phyloP scores from a whole-genome alignment of 2,329 filamentous ascomycete genomes.

The Metarhizium brunneum region DNA sequence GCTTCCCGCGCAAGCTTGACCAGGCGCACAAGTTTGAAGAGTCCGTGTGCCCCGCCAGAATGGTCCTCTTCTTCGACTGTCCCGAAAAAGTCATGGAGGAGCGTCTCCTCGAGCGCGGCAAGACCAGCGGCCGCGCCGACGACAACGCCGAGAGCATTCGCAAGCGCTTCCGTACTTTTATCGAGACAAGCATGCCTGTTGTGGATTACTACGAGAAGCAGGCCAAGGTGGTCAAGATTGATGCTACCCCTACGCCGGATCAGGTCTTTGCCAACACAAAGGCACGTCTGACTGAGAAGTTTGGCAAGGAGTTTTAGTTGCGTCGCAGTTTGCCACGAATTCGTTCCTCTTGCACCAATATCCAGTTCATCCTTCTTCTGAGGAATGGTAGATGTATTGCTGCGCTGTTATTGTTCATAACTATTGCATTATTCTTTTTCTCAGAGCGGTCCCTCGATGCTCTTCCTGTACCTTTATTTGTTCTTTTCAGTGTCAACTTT shows the following conservation, averaged over 20 bases:
- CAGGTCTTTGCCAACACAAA: conserved; percentile 47
- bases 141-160: conserved; percentile 94
- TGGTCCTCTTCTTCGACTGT: conserved; percentile 92
- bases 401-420: too few relatives aligned
- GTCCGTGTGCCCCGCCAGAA: conserved; percentile 70
- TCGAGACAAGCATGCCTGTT: conserved; percentile 96
- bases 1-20: conserved; percentile 95
- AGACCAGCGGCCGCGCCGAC: conserved; percentile 84
- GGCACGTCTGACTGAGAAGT: conserved; percentile 36
- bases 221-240: conserved; percentile 70
- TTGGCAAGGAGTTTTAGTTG: conserved; percentile 29
- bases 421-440: too few relatives aligned
- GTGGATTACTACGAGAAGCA: conserved; percentile 74
- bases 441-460: too few relatives aligned
- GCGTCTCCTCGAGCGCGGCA: conserved; percentile 76
- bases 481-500: too few relatives aligned
- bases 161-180: conserved; percentile 90
- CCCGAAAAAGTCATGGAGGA: conserved; percentile 81
- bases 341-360: too few relatives aligned
- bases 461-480: too few relatives aligned
- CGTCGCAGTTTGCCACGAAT: too few relatives aligned
- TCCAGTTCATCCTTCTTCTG: too few relatives aligned
- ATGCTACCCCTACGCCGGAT: conserved; percentile 59
- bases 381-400: too few relatives aligned
- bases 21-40: conserved; percentile 92